Base-by-base conservation (phyloP, 352 stramenopile genomes). In the Globisporangium orthogonon region DNA sequence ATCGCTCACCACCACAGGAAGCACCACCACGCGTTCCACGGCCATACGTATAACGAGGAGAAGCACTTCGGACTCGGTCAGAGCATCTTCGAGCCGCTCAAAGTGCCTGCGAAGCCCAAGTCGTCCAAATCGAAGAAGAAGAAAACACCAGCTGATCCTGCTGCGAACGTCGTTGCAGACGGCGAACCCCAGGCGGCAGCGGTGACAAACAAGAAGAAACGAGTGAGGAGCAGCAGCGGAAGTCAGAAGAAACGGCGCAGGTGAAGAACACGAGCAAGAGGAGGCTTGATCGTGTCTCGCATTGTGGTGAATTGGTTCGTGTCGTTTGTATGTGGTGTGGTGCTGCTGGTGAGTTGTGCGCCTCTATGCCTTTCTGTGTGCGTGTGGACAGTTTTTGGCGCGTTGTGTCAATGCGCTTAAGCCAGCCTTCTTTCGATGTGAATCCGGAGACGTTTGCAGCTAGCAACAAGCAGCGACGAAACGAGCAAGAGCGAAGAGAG, bases 61-160 rank as follows among this genome's bases (percentile, higher is more conserved):
- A 79, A 81, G 23, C 74, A 87, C 44, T 90, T 88, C 52, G 80
- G 80, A 1, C 58, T 90, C 7, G 74, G 76, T 15, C 80, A 90
- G 57, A 88, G 77, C 40, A 67, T 90, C 52, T 88, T 90, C 33
- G 76, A 88, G 54, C 75, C 80, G 11, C 61, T 90, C 2, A 85
- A 87, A 49, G 55, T 79, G 40, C 59, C 61, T 11, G 75, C 62
- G 33, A 74, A 85, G 45, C 61, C 73, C 5, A 73, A 71, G 23
- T 65, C 69, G 1, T 64, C 58, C n/a, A 63, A 62, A 37, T 67
- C 67, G 18, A 73, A 66, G 50, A 73, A 66, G 50, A 72, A 73
- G 49, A 65, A 61, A 44, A 66, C 59, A 18, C 62, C 63, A 29
- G 56, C 54, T 17, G 46, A 35, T 35, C 4, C 28, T 5, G 28